These are phyloP conservation scores for Chlorociboria aeruginascens DNA, from an alignment of 495 filamentous ascomycete genomes.

Conservation along the genomic window DNA sequence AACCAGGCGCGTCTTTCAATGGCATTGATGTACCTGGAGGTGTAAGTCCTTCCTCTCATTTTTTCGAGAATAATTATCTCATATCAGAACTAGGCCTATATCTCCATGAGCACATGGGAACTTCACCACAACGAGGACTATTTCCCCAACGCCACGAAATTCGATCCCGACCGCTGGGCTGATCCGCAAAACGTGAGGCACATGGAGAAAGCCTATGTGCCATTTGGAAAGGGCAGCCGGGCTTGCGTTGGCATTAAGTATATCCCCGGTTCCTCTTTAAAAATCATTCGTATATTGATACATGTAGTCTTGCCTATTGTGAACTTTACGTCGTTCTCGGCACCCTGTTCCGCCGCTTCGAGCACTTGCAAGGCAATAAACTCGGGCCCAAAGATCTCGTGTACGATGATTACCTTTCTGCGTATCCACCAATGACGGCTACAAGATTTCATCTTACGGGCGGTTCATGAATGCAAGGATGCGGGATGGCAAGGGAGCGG, in stretches of 20 bases:
- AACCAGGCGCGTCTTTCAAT: slow-evolving; percentile 19
- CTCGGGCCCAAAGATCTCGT: slow-evolving; percentile 16
- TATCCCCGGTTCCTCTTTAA: not conserved
- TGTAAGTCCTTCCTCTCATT: slow-evolving; percentile 6
- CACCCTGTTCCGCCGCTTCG: slow-evolving; percentile 23
- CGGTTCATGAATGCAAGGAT: no score
- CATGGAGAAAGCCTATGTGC: slow-evolving; percentile 23
- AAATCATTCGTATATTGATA: not conserved
- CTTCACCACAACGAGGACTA: slow-evolving; percentile 17
- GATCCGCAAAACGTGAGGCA: not conserved
- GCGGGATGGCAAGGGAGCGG: no score
- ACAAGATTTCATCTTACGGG: slow-evolving; percentile 19
- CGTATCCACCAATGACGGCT: slow-evolving; percentile 15
- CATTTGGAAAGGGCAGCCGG: slow-evolving; percentile 27
- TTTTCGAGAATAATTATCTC: not conserved
- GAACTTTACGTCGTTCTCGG: slow-evolving; percentile 24
- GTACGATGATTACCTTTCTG: slow-evolving; percentile 21
- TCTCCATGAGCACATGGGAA: slow-evolving; percentile 19
- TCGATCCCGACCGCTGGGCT: slow-evolving; percentile 6
- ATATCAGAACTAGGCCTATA: not conserved
- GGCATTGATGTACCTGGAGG: slow-evolving; percentile 19
- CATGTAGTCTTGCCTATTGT: slow-evolving; percentile 21
- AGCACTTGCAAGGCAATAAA: slow-evolving; percentile 15
- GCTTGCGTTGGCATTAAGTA: slow-evolving; percentile 27
- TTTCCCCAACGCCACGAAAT: slow-evolving; percentile 5